Percentiles rank a stretch among this genome's conserved stretches.
Conservation (phyloP, 2,329 filamentous ascomycete species). For the Exophiala spinifera region DNA sequence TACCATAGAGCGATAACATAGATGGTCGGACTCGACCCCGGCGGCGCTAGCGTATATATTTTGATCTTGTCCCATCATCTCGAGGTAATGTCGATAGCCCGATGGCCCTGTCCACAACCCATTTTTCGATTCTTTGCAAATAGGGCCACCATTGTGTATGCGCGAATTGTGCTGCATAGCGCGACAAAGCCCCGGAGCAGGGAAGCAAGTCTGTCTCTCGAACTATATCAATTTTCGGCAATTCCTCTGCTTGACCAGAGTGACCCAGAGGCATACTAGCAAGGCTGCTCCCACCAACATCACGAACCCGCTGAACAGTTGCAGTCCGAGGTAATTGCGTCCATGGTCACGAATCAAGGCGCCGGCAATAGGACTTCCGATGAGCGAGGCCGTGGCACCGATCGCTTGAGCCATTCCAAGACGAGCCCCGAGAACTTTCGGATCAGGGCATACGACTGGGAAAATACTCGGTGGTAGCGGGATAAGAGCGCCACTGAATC, state of each 20-base stretch:
- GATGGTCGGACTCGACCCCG: too few relatives aligned
- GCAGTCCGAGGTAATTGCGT: conserved; percentile 42
- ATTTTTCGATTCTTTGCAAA: not conserved
- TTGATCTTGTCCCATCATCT: too few relatives aligned
- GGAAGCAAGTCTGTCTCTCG: not conserved
- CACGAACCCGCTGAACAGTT: conserved; percentile 44
- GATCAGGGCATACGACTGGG: conserved; percentile 48
- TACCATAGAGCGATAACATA: too few relatives aligned
- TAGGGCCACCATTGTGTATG: too few relatives aligned
- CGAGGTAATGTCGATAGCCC: too few relatives aligned
- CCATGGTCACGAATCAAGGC: conserved; percentile 40
- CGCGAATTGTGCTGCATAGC: too few relatives aligned
- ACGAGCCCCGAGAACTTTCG: conserved; percentile 45
- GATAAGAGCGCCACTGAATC: conserved; percentile 60
- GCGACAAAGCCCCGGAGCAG: too few relatives aligned
- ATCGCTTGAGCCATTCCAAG: conserved; percentile 52
- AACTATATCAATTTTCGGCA: conserved; percentile 18
- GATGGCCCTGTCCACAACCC: too few relatives aligned
- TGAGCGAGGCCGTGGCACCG: conserved; percentile 47
- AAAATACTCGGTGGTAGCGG: conserved; percentile 60
- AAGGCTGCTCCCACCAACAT: conserved; percentile 40
- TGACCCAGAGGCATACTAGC: conserved; percentile 29
- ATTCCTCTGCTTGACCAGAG: conserved; percentile 22
- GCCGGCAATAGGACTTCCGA: conserved; percentile 50
- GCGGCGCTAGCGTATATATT: too few relatives aligned